These are phyloP conservation scores for Digitaria exilis DNA, from an alignment of 202 grass and related monocot genomes.

Conservation along the genomic window DNA sequence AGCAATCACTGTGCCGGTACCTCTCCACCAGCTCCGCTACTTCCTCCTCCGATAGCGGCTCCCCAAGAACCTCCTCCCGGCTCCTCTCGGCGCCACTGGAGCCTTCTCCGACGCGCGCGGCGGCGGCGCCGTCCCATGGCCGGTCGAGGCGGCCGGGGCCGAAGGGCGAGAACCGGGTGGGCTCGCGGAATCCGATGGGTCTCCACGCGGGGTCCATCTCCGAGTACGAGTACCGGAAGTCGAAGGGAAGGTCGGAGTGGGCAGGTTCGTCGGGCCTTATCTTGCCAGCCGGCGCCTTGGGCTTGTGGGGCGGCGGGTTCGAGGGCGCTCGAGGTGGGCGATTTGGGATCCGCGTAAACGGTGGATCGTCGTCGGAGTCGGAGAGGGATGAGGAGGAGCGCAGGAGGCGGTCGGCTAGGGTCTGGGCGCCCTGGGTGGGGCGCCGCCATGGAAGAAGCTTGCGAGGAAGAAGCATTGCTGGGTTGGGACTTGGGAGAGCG, in stretches of 20 bases:
- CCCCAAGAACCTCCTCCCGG: conserved; percentile 49
- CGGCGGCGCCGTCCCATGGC: conserved; percentile 59
- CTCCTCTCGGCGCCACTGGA: background rate
- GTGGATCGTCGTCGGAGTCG: conserved; percentile 53
- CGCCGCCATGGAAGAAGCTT: conserved; percentile 44
- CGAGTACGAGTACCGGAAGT: conserved; percentile 72
- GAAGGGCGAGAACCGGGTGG: conserved; percentile 77
- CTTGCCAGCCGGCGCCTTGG: background rate
- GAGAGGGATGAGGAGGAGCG: conserved; percentile 6
- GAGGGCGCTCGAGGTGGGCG: background rate
- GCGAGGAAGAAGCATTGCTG: conserved; percentile 39
- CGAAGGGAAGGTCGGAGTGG: conserved; percentile 62
- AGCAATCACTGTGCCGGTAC: conserved; percentile 77
- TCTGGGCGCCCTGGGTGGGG: background rate
- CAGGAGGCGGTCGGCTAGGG: conserved; percentile 15
- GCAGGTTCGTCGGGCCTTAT: conserved; percentile 44
- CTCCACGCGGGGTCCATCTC: conserved; percentile 54
- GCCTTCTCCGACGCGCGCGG: background rate
- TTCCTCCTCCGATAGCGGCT: conserved; percentile 59
- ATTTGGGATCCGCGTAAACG: conserved; percentile 43
- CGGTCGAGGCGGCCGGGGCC: conserved; percentile 71
- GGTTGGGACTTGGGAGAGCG: background rate
- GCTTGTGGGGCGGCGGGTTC: background rate
- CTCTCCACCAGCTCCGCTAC: conserved; percentile 62
- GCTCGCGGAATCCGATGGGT: conserved; percentile 80